These are phyloP conservation scores for Aspergillus sp. DNA, from an alignment of 2,329 filamentous ascomycete species.

Conservation along the genomic window DNA sequence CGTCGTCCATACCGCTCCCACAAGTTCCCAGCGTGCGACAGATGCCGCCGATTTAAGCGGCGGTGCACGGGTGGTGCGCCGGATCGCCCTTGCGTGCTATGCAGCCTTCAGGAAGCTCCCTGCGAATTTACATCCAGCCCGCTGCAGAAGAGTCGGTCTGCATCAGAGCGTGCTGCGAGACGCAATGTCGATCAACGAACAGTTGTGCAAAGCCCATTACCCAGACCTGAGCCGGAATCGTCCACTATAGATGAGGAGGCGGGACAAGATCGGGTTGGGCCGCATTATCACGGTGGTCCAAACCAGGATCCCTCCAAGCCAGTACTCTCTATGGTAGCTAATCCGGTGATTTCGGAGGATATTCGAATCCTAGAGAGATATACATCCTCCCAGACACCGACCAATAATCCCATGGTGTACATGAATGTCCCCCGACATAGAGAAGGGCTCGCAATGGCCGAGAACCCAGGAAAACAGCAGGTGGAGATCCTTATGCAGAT, in stretches of 20 bases:
- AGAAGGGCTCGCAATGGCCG: conserved; percentile 12
- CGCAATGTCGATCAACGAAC: not conserved
- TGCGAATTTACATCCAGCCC: conserved; percentile 13
- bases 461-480: conserved; percentile 18
- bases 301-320: conserved; percentile 2
- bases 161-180: not conserved
- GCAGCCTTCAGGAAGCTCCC: conserved; percentile 15
- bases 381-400: conserved; percentile 12
- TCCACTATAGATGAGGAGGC: not conserved
- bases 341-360: conserved; percentile 15
- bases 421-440: conserved; percentile 8
- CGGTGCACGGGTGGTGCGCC: conserved; percentile 18
- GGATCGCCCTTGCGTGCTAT: conserved; percentile 9
- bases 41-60: conserved; percentile 21
- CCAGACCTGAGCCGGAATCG: not conserved
- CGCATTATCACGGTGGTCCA: conserved; percentile 9
- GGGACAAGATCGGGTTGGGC: conserved; percentile 4
- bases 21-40: conserved; percentile 21
- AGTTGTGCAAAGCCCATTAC: not conserved
- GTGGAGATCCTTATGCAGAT: conserved; percentile 50
- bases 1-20: conserved; percentile 19
- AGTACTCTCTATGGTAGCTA: conserved; percentile 12
- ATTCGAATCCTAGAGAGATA: conserved; percentile 15
- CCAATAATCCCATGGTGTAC: conserved; percentile 8
- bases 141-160: not conserved